These are phyloP conservation scores for Amaranthus cruentus DNA, from an alignment of 148 eudicot species.

Conservation along the genomic window DNA sequence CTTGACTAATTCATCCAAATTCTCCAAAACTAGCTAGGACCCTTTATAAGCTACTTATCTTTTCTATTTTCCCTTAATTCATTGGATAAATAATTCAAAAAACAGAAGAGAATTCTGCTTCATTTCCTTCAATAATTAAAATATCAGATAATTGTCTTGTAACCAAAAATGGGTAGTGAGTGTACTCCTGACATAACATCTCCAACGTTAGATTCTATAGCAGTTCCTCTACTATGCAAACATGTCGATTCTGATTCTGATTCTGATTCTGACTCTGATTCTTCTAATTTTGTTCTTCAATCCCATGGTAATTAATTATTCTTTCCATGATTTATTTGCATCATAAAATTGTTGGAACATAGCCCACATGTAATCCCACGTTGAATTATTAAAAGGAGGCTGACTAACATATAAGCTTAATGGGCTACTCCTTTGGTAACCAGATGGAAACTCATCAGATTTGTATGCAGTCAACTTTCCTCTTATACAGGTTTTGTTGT, in stretches of 20 bases:
- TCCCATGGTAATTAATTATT: constrained; percentile 4
- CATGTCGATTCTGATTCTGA: neutral
- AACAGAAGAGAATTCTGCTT: neutral
- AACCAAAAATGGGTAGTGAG: neutral
- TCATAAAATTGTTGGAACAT: too few species aligned
- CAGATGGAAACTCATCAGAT: too few species aligned
- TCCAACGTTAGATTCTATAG: neutral
- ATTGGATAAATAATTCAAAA: neutral
- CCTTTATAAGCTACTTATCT: neutral
- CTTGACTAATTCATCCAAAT: too few species aligned
- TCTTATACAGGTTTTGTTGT: too few species aligned
- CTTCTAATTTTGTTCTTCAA: constrained; percentile 2
- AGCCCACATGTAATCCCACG: too few species aligned
- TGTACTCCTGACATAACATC: neutral
- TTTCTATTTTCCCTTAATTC: neutral
- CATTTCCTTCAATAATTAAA: too few species aligned
- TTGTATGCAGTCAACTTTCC: too few species aligned
- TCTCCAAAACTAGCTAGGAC: neutral
- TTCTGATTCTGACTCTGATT: neutral
- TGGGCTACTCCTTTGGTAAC: too few species aligned
- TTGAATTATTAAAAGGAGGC: too few species aligned
- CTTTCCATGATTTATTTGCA: too few species aligned
- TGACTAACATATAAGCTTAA: too few species aligned
- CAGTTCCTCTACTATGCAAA: neutral
- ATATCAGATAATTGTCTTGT: too few species aligned